Base-by-base conservation (phyloP, 139 green algal genomes). In the Coelastrella sp. region DNA sequence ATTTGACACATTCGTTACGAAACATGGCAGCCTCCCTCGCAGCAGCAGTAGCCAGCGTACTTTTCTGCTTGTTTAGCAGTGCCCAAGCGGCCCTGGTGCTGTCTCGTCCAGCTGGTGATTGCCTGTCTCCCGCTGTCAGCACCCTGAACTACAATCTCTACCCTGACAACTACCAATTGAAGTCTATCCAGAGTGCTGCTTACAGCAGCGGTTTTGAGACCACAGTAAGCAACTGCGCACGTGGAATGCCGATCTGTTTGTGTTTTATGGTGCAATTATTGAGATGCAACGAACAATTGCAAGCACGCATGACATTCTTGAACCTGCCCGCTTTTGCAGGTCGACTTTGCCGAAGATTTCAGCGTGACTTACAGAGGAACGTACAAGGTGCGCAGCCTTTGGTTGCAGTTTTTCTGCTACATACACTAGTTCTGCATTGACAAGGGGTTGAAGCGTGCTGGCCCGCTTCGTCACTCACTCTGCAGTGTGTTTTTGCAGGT, bases 321-420 rank as follows among this genome's bases (percentile, higher is more conserved):
- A n/a, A n/a, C n/a, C n/a, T n/a, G n/a, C n/a, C n/a, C 40, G 23
- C 41, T 66, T 23, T 30, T n/a, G n/a, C 89, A 95, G 92, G 84
- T 96, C 3, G 81, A 66, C 1, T 83, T 90, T 30, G 90, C 93
- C 9, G 38, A 85, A 38, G 90, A 94, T 48, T 96, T 96, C 68
- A 82, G 57, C 17, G 91, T 96, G 5, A 79, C 80, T 21, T 96
- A 96, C 78, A 92, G 80, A 23, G 63, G 80, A 72, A 93, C 84
- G 3, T 96, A 92, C 83, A 92, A 93, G 87, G 89, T 94, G 59
- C 17, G 4, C 25, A 59, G 37, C 40, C 57, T 59, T 57, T 74
- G n/a, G n/a, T n/a, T n/a, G n/a, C n/a, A n/a, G n/a, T n/a, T n/a
- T n/a, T n/a, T n/a, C n/a, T n/a, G n/a, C n/a, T n/a, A n/a, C n/a